A percentile compares a stretch with the other conserved stretches of the same genome.
phyloP scores from a whole-genome alignment of 768 basidiomycete species.

The Lactarius quietus region DNA sequence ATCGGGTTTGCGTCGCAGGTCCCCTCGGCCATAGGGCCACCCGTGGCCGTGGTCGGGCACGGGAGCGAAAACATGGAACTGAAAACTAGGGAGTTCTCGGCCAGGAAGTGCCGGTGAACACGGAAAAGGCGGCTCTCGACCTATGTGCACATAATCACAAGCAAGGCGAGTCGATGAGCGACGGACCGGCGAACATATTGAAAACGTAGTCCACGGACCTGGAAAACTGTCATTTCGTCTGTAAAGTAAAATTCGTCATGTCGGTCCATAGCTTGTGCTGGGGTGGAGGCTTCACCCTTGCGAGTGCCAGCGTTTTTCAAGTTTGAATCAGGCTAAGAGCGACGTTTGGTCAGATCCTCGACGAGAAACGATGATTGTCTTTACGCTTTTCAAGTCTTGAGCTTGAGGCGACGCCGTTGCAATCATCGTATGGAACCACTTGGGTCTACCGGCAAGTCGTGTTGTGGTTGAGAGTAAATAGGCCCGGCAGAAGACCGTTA shows the following conservation, averaged over 20 bases:
- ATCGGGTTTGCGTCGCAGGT: slow-evolving; percentile 17
- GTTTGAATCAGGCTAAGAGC: background rate
- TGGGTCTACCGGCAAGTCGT: background rate
- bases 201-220: slow-evolving; percentile 5
- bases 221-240: slow-evolving; percentile 21
- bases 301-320: background rate
- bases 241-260: slow-evolving; percentile 24
- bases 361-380: background rate
- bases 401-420: background rate
- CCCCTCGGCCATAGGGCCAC: background rate
- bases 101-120: slow-evolving; percentile 22
- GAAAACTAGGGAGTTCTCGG: slow-evolving; percentile 19
- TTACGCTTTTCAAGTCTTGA: slow-evolving; percentile 5
- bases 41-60: background rate
- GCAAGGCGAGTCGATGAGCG: background rate
- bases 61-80: slow-evolving; percentile 16
- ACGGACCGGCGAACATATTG: background rate
- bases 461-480: background rate
- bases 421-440: slow-evolving; percentile 2
- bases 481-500: no score
- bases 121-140: slow-evolving; percentile 20
- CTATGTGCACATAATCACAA: background rate
- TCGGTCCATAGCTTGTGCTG: background rate
- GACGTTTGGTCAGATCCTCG: background rate
- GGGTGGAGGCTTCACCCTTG: slow-evolving; percentile 3